phyloP scores from a whole-genome alignment of 371 early-diverging fungal species.

The Furculomyces boomerangus region DNA sequence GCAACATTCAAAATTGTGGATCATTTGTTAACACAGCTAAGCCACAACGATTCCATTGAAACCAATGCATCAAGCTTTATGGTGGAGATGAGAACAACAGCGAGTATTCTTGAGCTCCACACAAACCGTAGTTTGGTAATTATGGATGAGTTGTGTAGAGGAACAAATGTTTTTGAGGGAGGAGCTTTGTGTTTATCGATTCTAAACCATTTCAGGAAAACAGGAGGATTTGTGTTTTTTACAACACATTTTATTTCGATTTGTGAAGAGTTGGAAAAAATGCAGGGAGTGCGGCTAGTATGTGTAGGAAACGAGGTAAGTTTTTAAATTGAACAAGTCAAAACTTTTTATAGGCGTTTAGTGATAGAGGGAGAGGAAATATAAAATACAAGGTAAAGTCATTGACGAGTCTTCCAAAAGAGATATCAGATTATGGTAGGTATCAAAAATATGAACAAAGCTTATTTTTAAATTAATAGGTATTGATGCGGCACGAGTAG shows the following conservation, averaged over 20 bases:
- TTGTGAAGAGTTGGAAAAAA: conserved; percentile 6
- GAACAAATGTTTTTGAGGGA: conserved; percentile 15
- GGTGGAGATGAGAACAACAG: conserved; percentile 80
- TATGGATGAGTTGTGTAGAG: conserved; percentile 24
- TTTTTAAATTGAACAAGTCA: no score
- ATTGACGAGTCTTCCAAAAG: background rate
- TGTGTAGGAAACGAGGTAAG: background rate
- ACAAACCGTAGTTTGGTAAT: conserved; percentile 16
- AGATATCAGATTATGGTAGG: background rate
- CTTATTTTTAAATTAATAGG: conserved; percentile 8
- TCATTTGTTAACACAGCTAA: conserved; percentile 45
- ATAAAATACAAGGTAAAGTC: background rate
- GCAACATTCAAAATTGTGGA: conserved; percentile 63
- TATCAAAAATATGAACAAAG: conserved; percentile 3
- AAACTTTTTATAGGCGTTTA: no score
- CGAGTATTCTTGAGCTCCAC: conserved; percentile 55
- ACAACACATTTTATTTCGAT: conserved; percentile 22
- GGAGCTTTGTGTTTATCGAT: conserved; percentile 17
- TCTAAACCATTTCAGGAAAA: conserved; percentile 10
- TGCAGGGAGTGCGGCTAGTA: background rate
- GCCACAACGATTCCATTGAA: conserved; percentile 47
- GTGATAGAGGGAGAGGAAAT: no score
- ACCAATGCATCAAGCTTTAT: conserved; percentile 67
- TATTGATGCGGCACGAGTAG: conserved; percentile 11
- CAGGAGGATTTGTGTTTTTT: conserved; percentile 15